Base-by-base conservation (phyloP, 805 yeast species). In the Candida manassasensis region DNA sequence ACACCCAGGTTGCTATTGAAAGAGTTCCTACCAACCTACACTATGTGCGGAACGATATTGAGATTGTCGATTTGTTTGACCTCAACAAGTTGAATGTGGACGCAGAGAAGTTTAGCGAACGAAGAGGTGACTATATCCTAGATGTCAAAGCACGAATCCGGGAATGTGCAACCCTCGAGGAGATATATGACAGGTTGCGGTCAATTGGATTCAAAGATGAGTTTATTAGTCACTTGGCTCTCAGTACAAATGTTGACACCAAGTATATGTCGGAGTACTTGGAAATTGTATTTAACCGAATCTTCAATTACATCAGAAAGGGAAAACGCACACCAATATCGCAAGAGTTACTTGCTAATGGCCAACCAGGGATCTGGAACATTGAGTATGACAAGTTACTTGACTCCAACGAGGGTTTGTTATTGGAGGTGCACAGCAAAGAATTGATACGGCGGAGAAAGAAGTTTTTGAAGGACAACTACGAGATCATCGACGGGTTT, bases 171-270 rank as follows among this genome's bases (percentile, higher is more conserved):
- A 27, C 35, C n/a, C 21, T 28, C n/a, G 33, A 30, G 11, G 33
- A 30, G 15, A 14, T 30, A n/a, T 30, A 19, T 16, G 17, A 22
- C 19, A 36, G 33, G 25, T 41, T 48, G 26, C 34, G 36, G 13
- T 21, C 39, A 10, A 28, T 49, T 14, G 56, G 56, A 6, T 47
- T 51, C 22, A 51, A 41, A 13, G 48, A 48, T n/a, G 27, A 31
- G 15, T 47, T 49, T 18, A 44, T 47, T 9, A 38, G 47, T 27
- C 51, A 48, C 32, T 27, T 47, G 4, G 34, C 50, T 3, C 39
- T 45, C 40, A 27, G 44, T 12, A 37, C 52, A 1, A 37, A 33
- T 32, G 46, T 42, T 18, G 50, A 44, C 27, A 22, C 27, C 14
- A 14, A 16, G 10, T 27, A 38, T 19, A 37, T 46, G n/a, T 31